These are phyloP conservation scores for Rhizophlyctis rosea DNA, from an alignment of 192 early-diverging fungal species.

Conservation along the genomic window DNA sequence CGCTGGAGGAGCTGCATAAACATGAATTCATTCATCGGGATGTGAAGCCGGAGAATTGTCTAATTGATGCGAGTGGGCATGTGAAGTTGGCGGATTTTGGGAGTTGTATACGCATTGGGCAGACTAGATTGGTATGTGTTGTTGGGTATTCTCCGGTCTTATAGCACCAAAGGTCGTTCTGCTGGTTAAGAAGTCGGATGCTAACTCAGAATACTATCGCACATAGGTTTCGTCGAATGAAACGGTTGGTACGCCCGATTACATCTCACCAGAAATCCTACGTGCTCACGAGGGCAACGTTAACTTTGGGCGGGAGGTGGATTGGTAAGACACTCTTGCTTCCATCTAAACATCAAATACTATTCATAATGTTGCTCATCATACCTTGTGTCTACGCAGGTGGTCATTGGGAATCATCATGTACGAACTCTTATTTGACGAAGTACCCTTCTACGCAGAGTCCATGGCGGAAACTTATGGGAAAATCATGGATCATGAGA, in stretches of 20 bases:
- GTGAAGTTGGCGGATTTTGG: conserved; percentile 84
- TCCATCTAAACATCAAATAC: no score
- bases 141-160: background rate
- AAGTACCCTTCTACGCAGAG: conserved; percentile 87
- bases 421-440: conserved; percentile 81
- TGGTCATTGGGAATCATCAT: conserved; percentile 69
- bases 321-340: conserved; percentile 94
- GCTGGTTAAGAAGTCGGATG: background rate
- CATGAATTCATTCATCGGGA: conserved; percentile 68
- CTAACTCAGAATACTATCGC: no score
- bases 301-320: conserved; percentile 71
- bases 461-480: conserved; percentile 81
- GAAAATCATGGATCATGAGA: conserved; percentile 79
- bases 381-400: background rate
- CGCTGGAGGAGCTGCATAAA: conserved; percentile 69
- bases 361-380: background rate
- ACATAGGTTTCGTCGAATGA: conserved; percentile 50
- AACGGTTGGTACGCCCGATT: conserved; percentile 74
- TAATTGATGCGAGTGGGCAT: conserved; percentile 72
- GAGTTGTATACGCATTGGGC: conserved; percentile 67
- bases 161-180: background rate
- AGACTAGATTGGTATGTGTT: conserved; percentile 35
- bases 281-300: conserved; percentile 72
- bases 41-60: conserved; percentile 76
- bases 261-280: conserved; percentile 95